Base-by-base conservation (phyloP, 2,329 filamentous ascomycete species). In the Lecanicillium sp. region DNA sequence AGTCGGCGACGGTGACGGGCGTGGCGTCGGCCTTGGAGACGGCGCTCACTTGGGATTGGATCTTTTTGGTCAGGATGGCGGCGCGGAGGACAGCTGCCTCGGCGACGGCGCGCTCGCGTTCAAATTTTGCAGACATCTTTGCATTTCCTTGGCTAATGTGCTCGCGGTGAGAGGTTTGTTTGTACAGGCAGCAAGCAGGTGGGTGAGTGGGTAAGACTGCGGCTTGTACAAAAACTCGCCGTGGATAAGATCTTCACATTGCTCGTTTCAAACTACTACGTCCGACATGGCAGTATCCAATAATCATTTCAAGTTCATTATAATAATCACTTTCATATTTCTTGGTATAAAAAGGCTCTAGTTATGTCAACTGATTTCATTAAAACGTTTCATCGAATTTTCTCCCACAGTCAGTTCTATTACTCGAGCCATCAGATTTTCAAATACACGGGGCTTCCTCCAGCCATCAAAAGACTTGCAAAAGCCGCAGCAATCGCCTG, bases 1-100 rank as follows among this genome's bases (percentile, higher is more conserved):
- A 83, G 59, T 84, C 80, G 51, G 78, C 79, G 30, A 81, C 73
- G 1, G 81, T 83, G 43, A 84, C 81, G 20, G 80, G 80, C 0
- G 74, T 75, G 41, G 70, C 65, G 59, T 84, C 80, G 48, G 67
- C 68, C 59, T 84, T 83, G 57, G 74, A 70, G 44, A 81, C 66
- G 19, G 68, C 70, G 48, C 67, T 68, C 66, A 55, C 81, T 62
- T 50, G 66, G 59, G 58, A 58, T 33, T 64, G 63, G 19, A 68
- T 60, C 26, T 54, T 56, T 58, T 81, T 81, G 15, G 80, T 83
- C 30, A 83, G 68, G 14, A 77, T 62, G 3, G 77, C 72, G 44
- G 79, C 79, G 52, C 72, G 67, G 55, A 78, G 73, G 15, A 81
- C 75, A 17, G 76, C 71, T 2, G 71, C 61, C 52, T 67, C 64